Evolutionary conservation across 2,329 filamentous ascomycete species (phyloP), one percentile per base, ranked within the genome.

Genomic region (Penicillium sp.): DNA sequence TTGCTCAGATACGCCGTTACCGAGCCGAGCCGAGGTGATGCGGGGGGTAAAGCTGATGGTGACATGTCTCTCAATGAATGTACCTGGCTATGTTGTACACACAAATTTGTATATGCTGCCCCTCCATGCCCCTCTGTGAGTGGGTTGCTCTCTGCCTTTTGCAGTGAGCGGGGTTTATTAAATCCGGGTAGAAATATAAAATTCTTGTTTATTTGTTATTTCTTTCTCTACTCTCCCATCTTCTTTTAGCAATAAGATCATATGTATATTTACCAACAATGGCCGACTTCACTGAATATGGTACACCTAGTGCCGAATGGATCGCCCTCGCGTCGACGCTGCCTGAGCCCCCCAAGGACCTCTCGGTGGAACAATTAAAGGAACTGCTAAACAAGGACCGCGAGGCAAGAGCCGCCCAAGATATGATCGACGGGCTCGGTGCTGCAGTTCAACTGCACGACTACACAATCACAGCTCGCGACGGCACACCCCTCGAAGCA

Each of bases 271-370:
- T 21, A 23, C 1, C n/a, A n/a, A 41, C 6, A 39, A 75, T 74
- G 69, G 65, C 67, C 36, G 72, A 75, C 47, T 77, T 75, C 60
- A 73, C 78, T 0, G 55, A 68, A 55, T 81, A 79, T 55, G 76
- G 74, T 23, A 69, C 67, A 2, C 70, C 74, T 6, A 77, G 74
- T 54, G 67, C 72, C 3, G 79, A 80, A 65, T 82, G 80, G 80
- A 58, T 75, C 2, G 76, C 72, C 0, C 60, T 79, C 0, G 74
- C 76, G 55, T 63, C 66, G 5, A 67, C 60, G 1, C 63, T 76
- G n/a, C 68, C 72, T 5, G 29, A 68, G 3, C n/a, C 60, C 2
- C 64, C 70, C 2, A 38, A 50, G 10, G 39, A 65, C 4, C 56
- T 71, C 25, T 53, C 64, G 9, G 8, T 66, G 5, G 57, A 66